phyloP scores from a whole-genome alignment of 2,329 filamentous ascomycete genomes.

The Trichoderma polysporum region DNA sequence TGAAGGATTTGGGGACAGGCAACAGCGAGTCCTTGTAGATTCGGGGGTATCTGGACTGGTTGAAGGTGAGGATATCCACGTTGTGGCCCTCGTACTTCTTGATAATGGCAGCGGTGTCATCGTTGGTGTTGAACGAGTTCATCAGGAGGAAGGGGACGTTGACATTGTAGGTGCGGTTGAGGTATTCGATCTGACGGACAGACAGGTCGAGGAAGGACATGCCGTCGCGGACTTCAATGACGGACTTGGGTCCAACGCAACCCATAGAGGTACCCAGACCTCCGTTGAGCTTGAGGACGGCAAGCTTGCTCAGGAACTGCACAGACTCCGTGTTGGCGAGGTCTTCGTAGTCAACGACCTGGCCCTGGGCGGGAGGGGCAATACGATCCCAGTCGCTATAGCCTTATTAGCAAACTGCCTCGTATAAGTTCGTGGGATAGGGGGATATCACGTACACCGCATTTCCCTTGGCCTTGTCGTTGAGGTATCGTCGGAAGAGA shows the following conservation, averaged over 20 bases:
- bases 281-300: constrained; percentile 98
- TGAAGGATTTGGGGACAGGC: constrained; percentile 84
- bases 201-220: constrained; percentile 99
- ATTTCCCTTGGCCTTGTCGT: constrained; percentile 98
- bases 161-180: constrained; percentile 96
- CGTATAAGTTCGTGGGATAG: neutral
- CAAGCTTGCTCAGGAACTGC: constrained; percentile 93
- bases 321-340: constrained; percentile 88
- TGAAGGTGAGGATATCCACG: constrained; percentile 99
- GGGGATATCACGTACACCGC: constrained; percentile 59
- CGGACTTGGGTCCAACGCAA: constrained; percentile 97
- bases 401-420: neutral
- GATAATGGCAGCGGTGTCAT: constrained; percentile 97
- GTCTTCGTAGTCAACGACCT: constrained; percentile 93
- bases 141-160: constrained; percentile 98
- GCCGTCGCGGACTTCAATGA: constrained; percentile 98
- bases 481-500: constrained; percentile 95
- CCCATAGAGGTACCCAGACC: constrained; percentile 99
- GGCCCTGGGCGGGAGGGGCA: constrained; percentile 83
- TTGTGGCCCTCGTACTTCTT: constrained; percentile 99
- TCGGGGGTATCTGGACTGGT: constrained; percentile 97
- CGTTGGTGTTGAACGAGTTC: constrained; percentile 99
- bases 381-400: constrained; percentile 93
- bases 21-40: constrained; percentile 98
- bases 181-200: constrained; percentile 97